Conservation (phyloP, 2,329 filamentous ascomycete genomes). For the Cercospora sesami region DNA sequence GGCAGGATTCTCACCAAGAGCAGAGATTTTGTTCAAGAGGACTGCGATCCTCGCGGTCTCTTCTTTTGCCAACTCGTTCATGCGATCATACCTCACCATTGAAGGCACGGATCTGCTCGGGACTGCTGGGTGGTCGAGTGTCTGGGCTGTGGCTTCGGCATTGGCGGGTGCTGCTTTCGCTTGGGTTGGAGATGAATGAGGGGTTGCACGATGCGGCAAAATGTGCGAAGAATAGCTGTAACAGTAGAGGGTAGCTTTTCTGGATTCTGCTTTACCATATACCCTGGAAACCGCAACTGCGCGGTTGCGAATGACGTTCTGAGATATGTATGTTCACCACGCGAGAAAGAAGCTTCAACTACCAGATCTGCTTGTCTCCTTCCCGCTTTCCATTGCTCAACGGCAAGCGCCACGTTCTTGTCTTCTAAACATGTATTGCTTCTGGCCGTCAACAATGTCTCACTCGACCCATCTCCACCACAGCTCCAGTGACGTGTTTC, state of each 20-base stretch:
- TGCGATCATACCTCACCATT: slow-evolving; percentile 67
- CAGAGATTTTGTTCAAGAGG: slow-evolving; percentile 58
- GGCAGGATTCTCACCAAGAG: slow-evolving; percentile 70
- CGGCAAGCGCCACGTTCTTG: neutral
- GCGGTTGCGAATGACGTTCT: neutral
- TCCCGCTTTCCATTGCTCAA: neutral
- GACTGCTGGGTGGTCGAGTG: slow-evolving; percentile 67
- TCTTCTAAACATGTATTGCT: neutral
- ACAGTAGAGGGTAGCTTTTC: slow-evolving; percentile 2
- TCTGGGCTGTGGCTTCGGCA: slow-evolving; percentile 70
- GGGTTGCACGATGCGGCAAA: neutral
- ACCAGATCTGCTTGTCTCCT: neutral
- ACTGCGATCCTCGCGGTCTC: slow-evolving; percentile 52
- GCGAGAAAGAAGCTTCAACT: neutral
- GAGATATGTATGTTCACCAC: neutral
- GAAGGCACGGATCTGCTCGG: slow-evolving; percentile 69
- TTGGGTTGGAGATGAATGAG: slow-evolving; percentile 49
- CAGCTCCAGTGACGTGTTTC: slow-evolving; percentile 13
- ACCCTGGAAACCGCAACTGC: slow-evolving; percentile 5
- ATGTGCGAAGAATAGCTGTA: neutral
- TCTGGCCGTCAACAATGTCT: slow-evolving; percentile 12
- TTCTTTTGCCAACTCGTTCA: slow-evolving; percentile 56
- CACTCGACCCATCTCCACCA: slow-evolving; percentile 12
- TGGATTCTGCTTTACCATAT: slow-evolving; percentile 9
- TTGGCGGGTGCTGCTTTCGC: slow-evolving; percentile 59